Conservation (phyloP, 2,329 filamentous ascomycete species). For the Alternaria panax region DNA sequence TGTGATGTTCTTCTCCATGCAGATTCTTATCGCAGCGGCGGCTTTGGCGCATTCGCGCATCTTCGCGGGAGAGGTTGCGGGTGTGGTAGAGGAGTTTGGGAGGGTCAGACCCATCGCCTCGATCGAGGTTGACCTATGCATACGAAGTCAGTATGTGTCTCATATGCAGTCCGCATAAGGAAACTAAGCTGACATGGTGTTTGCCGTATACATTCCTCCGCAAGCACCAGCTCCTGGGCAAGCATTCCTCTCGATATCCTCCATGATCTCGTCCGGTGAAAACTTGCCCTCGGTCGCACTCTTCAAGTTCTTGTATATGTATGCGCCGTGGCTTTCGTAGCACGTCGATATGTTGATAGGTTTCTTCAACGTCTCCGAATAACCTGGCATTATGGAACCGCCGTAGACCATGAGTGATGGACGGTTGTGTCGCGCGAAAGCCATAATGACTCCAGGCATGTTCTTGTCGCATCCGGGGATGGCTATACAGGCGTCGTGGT, state of each 20-base stretch:
- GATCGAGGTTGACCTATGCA: not conserved
- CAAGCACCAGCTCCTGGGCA: constrained; percentile 83
- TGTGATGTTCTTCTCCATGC: constrained; percentile 83
- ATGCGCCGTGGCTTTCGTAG: constrained; percentile 86
- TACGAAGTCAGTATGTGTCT: not conserved
- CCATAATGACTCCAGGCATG: constrained; percentile 93
- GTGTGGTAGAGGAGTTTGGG: constrained; percentile 83
- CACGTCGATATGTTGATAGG: constrained; percentile 88
- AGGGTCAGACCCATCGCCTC: constrained; percentile 80
- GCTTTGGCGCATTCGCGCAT: constrained; percentile 84
- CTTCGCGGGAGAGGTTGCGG: constrained; percentile 82
- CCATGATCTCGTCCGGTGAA: constrained; percentile 78
- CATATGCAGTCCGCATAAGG: not conserved
- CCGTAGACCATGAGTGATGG: constrained; percentile 97
- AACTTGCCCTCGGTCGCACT: constrained; percentile 74
- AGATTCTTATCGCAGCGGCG: constrained; percentile 77
- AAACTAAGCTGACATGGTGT: constrained; percentile 70
- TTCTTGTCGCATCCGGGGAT: constrained; percentile 98
- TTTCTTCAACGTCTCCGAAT: constrained; percentile 76
- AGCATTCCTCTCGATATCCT: constrained; percentile 80
- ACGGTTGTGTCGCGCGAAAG: constrained; percentile 87
- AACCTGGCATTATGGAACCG: constrained; percentile 88
- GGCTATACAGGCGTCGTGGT: constrained; percentile 90
- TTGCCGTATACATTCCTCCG: constrained; percentile 93
- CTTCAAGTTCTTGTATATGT: constrained; percentile 75